Base-by-base conservation (phyloP, 2,329 filamentous ascomycete genomes). In the Fusarium bulbicola region DNA sequence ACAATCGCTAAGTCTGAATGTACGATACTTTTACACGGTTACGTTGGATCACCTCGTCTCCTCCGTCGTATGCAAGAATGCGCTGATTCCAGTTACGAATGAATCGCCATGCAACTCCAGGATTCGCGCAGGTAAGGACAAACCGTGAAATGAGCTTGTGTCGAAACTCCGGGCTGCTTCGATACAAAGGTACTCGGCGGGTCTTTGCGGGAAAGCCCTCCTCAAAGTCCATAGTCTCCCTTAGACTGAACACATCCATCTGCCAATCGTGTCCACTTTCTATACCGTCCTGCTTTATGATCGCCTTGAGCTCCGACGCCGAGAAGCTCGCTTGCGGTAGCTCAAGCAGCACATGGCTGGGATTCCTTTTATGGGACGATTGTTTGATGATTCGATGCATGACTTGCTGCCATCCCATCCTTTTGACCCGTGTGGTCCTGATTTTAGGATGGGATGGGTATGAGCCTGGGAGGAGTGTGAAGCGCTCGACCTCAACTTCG, bases 81-180 rank as follows among this genome's bases (percentile, higher is more conserved):
- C 80, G 80, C 56, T 79, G 77, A 59, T 85, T 84, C 84, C 84
- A 85, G 54, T 72, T 72, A n/a, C 83, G 80, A 49, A 84, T 80
- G 63, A 85, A 85, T 20, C 83, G 78, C 68, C 81, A 78, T 5
- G 83, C 84, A 47, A 82, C 80, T 26, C 68, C 66, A 7, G 79
- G 75, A 37, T 77, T 77, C 21, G 76, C 70, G 62, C 79, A 83
- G 6, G 79, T 76, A 14, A 84, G 52, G 34, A 83, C 68, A 62
- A 83, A 84, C 10, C 81, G 78, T 9, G 74, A 65, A 26, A 59
- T 39, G 5, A 75, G 56, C 46, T 74, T 77, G 32, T 74, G 69
- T 37, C 54, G 56, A 24, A 75, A 75, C n/a, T 75, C 64, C 4
- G 58, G 60, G 18, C 75, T 70, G 5, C 60, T 65, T 20, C 37